A percentile compares a stretch with the other conserved stretches of the same genome.
These are phyloP conservation scores for Aspergillus saccharolyticus DNA, from an alignment of 495 filamentous ascomycete genomes.

Conservation along the genomic window DNA sequence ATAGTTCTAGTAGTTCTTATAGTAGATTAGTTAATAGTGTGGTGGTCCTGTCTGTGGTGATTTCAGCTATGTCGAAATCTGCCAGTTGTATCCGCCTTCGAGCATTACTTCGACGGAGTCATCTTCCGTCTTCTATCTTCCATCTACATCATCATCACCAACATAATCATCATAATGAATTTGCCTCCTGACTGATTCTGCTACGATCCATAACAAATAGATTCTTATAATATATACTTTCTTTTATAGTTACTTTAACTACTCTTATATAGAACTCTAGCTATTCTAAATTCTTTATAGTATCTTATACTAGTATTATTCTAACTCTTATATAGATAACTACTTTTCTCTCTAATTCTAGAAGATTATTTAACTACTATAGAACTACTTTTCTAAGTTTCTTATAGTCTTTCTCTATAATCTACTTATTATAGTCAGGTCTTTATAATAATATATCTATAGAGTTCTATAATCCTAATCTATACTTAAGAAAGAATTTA, in stretches of 20 bases:
- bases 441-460: constrained; percentile 3
- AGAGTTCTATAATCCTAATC: not conserved
- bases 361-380: not conserved
- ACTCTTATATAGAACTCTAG: not conserved
- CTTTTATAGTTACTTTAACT: not conserved
- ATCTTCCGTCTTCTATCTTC: no score
- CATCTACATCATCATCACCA: no score
- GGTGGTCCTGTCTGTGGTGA: no score
- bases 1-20: not conserved
- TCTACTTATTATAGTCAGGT: not conserved
- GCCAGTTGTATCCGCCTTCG: no score
- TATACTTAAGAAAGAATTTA: not conserved
- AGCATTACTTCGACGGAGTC: no score
- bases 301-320: not conserved
- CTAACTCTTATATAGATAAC: not conserved
- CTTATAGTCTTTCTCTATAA: not conserved
- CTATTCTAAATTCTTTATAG: not conserved
- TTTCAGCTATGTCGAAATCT: no score
- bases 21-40: not conserved
- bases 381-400: not conserved
- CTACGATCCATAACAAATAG: no score
- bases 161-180: no score
- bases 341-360: not conserved
- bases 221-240: not conserved
- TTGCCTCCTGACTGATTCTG: no score